Evolutionary conservation across 352 stramenopile species (phyloP).

Genomic region (Blastocystis sp.): DNA sequence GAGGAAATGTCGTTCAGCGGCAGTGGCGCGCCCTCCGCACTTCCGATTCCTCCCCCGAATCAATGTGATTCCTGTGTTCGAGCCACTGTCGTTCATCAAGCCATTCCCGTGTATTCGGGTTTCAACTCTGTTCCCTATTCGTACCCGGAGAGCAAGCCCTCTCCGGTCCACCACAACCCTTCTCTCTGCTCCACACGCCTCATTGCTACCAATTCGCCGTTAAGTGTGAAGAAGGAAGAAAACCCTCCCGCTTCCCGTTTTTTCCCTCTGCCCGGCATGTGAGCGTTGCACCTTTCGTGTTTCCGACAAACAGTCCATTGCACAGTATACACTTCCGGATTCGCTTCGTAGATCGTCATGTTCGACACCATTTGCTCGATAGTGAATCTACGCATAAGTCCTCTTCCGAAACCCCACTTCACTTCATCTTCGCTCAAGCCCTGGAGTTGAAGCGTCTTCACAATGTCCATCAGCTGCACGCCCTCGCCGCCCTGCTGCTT

Average conservation of each 20-base stretch:
- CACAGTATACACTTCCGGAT: conserved; percentile 31
- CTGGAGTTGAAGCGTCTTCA: neutral
- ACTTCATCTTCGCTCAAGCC: conserved; percentile 8
- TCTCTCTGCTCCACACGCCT: too few relatives aligned
- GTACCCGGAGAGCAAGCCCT: too few relatives aligned
- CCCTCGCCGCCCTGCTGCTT: conserved; percentile 1
- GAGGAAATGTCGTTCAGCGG: neutral
- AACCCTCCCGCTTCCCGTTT: too few relatives aligned
- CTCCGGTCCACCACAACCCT: too few relatives aligned
- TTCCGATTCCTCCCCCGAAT: too few relatives aligned
- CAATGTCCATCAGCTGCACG: conserved; percentile 1
- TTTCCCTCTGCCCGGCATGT: neutral
- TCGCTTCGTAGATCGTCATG: conserved; percentile 31
- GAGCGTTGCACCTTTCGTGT: neutral
- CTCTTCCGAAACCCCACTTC: neutral
- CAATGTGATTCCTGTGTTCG: too few relatives aligned
- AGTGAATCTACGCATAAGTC: neutral
- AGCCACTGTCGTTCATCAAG: too few relatives aligned
- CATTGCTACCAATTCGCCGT: too few relatives aligned
- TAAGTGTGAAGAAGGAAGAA: too few relatives aligned
- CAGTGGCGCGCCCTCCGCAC: too few relatives aligned
- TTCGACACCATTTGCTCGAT: conserved; percentile 30
- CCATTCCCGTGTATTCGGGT: too few relatives aligned
- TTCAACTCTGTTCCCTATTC: too few relatives aligned
- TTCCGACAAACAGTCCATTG: conserved; percentile 19